A percentile compares a stretch with the other conserved stretches of the same genome.
phyloP scores from a whole-genome alignment of 129 eudicot genomes.

The Centrapalus pauciflorus region DNA sequence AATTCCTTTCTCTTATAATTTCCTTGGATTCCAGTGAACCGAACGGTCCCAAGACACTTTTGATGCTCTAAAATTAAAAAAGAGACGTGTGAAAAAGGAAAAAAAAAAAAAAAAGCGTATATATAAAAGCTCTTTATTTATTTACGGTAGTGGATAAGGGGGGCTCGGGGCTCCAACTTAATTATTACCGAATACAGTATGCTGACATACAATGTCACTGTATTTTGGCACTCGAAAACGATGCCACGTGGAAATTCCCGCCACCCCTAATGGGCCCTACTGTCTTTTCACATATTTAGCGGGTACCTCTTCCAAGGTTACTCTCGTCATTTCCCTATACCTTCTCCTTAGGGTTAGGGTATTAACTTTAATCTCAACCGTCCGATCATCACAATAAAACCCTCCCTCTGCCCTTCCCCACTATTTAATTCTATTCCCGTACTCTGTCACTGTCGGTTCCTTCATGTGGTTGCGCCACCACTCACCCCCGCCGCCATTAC shows the following conservation, averaged over 20 bases:
- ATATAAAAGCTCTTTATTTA: too few relatives aligned
- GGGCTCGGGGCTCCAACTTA: too few relatives aligned
- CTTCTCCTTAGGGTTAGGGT: constrained; percentile 7
- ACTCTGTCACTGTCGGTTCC: constrained; percentile 23
- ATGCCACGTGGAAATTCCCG: constrained; percentile 7
- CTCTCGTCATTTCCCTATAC: constrained; percentile 1
- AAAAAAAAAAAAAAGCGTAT: too few relatives aligned
- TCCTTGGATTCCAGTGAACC: too few relatives aligned
- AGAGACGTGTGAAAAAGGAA: too few relatives aligned
- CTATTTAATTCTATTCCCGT: background rate
- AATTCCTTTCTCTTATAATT: too few relatives aligned
- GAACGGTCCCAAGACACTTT: too few relatives aligned
- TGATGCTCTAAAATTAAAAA: too few relatives aligned
- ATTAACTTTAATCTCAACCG: constrained; percentile 4
- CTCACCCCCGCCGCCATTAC: constrained; percentile 12
- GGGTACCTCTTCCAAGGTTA: constrained; percentile 5
- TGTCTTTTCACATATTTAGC: background rate
- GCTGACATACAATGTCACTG: constrained; percentile 7
- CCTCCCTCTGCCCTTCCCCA: background rate
- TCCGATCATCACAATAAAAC: constrained; percentile 12
- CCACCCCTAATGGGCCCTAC: background rate
- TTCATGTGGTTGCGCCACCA: constrained; percentile 10
- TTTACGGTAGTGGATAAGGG: too few relatives aligned
- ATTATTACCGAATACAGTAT: too few relatives aligned
- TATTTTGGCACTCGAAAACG: background rate